These are phyloP conservation scores for Eutypa lata DNA, from an alignment of 2,329 filamentous ascomycete genomes.

Conservation along the genomic window DNA sequence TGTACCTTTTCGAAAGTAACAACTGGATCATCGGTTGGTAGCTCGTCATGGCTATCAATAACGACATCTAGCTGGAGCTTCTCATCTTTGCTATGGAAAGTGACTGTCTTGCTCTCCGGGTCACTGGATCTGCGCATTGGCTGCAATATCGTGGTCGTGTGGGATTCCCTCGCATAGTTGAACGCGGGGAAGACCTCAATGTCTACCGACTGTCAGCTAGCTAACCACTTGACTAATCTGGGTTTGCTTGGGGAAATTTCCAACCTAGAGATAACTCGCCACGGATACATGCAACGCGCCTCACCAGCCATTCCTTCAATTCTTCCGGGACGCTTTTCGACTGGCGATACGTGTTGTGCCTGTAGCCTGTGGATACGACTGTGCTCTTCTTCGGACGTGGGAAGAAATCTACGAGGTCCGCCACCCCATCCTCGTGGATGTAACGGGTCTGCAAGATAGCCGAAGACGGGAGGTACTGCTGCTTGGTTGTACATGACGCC, in stretches of 20 bases:
- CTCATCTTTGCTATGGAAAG: constrained; percentile 57
- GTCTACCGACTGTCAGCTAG: constrained; percentile 33
- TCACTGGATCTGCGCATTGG: constrained; percentile 36
- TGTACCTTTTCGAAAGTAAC: constrained; percentile 55
- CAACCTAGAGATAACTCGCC: constrained; percentile 60
- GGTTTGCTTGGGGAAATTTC: background rate
- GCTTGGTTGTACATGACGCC: constrained; percentile 64
- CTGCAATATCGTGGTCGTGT: constrained; percentile 56
- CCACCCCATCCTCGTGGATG: constrained; percentile 71
- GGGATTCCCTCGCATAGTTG: constrained; percentile 63
- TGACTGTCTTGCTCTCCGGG: constrained; percentile 55
- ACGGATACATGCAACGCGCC: constrained; percentile 70
- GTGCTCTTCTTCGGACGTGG: constrained; percentile 62
- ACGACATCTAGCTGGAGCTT: constrained; percentile 67
- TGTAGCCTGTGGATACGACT: constrained; percentile 45
- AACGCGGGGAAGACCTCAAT: constrained; percentile 72
- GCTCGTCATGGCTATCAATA: constrained; percentile 56
- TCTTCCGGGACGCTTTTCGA: constrained; percentile 53
- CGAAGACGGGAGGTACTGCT: constrained; percentile 72
- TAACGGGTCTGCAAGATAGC: constrained; percentile 77
- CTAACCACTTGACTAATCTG: constrained; percentile 7
- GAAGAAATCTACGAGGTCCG: constrained; percentile 73
- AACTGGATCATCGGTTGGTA: constrained; percentile 44
- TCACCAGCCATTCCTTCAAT: constrained; percentile 68
- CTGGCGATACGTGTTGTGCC: constrained; percentile 52